A percentile compares a stretch with the other conserved stretches of the same genome.
Conservation (phyloP, 2,329 filamentous ascomycete genomes). For the Aspergillus amoenus region DNA sequence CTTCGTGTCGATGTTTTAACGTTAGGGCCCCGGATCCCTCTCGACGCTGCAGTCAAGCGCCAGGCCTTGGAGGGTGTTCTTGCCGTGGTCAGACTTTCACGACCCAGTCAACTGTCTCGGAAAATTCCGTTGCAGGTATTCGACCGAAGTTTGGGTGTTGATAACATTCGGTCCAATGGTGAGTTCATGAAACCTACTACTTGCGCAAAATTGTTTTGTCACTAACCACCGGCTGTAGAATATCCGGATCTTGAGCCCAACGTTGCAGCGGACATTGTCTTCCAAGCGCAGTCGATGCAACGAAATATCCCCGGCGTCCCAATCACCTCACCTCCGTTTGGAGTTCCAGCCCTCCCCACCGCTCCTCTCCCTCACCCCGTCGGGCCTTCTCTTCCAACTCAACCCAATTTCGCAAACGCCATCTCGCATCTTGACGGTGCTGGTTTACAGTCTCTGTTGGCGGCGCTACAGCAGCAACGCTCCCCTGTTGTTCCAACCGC, state of each 20-base stretch:
- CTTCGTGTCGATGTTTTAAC: slow-evolving; percentile 78
- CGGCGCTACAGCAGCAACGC: slow-evolving; percentile 54
- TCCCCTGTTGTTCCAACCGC: slow-evolving; percentile 38
- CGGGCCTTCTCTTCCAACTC: slow-evolving; percentile 35
- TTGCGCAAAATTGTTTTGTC: not conserved
- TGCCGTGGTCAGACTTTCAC: slow-evolving; percentile 75
- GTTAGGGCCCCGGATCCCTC: slow-evolving; percentile 72
- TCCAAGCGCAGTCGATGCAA: slow-evolving; percentile 53
- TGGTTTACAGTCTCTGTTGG: slow-evolving; percentile 69
- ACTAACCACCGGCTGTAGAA: slow-evolving; percentile 48
- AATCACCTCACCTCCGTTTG: slow-evolving; percentile 36
- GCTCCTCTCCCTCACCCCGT: slow-evolving; percentile 32
- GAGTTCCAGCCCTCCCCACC: slow-evolving; percentile 35
- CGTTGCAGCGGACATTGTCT: slow-evolving; percentile 77
- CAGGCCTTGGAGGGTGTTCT: slow-evolving; percentile 88
- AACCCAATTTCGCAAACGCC: slow-evolving; percentile 60
- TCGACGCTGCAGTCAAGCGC: slow-evolving; percentile 75
- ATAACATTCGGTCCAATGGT: slow-evolving; percentile 77
- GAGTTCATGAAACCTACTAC: slow-evolving; percentile 20
- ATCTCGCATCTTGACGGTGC: slow-evolving; percentile 68
- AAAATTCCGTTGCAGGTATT: slow-evolving; percentile 84
- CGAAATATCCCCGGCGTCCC: slow-evolving; percentile 36
- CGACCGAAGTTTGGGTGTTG: slow-evolving; percentile 70
- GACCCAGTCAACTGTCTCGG: slow-evolving; percentile 65
- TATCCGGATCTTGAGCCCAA: slow-evolving; percentile 79